These are phyloP conservation scores for Wickerhamomyces strasburgensis DNA, from an alignment of 805 yeast genomes.

Conservation along the genomic window DNA sequence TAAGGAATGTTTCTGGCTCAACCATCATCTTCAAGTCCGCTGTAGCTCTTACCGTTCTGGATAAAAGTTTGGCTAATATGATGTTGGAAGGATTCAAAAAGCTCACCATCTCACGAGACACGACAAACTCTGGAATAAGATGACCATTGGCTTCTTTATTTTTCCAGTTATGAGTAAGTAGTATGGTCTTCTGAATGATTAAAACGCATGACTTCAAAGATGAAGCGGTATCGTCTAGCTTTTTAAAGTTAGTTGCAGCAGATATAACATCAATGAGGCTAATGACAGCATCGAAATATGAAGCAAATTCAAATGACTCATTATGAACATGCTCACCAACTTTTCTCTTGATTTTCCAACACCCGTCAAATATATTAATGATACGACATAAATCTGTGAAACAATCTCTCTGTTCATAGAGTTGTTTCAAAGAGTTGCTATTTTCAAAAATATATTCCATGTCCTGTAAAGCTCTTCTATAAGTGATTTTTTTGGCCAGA, in stretches of 20 bases:
- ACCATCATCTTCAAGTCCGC: constrained; percentile 2
- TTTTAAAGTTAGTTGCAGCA: constrained; percentile 23
- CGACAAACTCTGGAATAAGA: constrained; percentile 32
- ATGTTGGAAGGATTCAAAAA: constrained; percentile 59
- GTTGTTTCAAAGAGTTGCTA: constrained; percentile 24
- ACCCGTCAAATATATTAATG: constrained; percentile 50
- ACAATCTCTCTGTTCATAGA: constrained; percentile 28
- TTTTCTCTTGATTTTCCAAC: constrained; percentile 50
- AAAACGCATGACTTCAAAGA: constrained; percentile 2
- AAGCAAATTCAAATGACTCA: constrained; percentile 46
- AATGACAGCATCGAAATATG: constrained; percentile 45
- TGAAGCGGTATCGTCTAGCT: constrained; percentile 1
- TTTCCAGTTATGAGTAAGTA: constrained; percentile 1
- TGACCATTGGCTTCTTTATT: constrained; percentile 21
- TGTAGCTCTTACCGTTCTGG: not conserved
- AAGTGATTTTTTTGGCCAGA: constrained; percentile 9
- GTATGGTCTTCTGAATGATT: not conserved
- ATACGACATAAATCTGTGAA: constrained; percentile 28
- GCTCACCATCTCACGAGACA: constrained; percentile 47
- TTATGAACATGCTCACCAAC: constrained; percentile 64
- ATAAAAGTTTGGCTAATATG: constrained; percentile 36
- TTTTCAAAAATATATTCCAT: constrained; percentile 23
- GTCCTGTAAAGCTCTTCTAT: constrained; percentile 13
- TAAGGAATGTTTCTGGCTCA: constrained; percentile 34
- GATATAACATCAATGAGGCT: constrained; percentile 39